A percentile compares a stretch with the other conserved stretches of the same genome.
phyloP scores from a whole-genome alignment of 2,329 filamentous ascomycete genomes.

The Alternaria alternata region DNA sequence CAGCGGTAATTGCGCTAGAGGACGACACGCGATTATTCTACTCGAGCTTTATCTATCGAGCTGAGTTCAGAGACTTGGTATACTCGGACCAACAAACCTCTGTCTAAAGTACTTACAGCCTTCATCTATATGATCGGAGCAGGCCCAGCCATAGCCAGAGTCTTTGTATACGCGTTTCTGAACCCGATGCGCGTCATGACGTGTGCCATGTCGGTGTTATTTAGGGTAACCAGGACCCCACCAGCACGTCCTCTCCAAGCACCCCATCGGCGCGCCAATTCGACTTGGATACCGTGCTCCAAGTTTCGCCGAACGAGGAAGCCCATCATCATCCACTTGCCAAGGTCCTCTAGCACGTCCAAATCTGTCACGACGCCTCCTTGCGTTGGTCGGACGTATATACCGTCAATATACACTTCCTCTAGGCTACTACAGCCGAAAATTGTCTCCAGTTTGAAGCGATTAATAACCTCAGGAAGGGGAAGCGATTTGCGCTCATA shows the following conservation, averaged over 20 bases:
- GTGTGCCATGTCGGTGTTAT: neutral
- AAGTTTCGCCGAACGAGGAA: constrained; percentile 5
- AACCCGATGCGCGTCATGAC: neutral
- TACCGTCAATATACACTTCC: constrained; percentile 8
- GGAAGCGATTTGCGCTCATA: neutral
- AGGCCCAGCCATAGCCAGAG: neutral
- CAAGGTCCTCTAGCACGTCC: constrained; percentile 1
- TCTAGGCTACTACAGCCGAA: constrained; percentile 1
- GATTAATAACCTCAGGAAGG: neutral
- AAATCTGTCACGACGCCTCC: neutral
- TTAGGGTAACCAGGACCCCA: neutral
- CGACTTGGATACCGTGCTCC: neutral
- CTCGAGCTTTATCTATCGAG: neutral
- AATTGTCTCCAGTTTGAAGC: neutral
- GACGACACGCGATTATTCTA: neutral
- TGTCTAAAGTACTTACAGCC: neutral
- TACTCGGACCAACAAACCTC: neutral
- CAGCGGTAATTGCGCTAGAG: neutral
- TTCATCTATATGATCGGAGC: neutral
- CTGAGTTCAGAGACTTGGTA: neutral
- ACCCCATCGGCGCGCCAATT: constrained; percentile 8
- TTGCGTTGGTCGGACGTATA: neutral
- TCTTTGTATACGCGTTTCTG: neutral
- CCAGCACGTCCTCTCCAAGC: constrained; percentile 1
- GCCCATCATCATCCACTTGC: constrained; percentile 13